A percentile compares a stretch with the other conserved stretches of the same genome.
These are phyloP conservation scores for Zygoascus biomembranicola DNA, from an alignment of 805 yeast genomes.

Conservation along the genomic window DNA sequence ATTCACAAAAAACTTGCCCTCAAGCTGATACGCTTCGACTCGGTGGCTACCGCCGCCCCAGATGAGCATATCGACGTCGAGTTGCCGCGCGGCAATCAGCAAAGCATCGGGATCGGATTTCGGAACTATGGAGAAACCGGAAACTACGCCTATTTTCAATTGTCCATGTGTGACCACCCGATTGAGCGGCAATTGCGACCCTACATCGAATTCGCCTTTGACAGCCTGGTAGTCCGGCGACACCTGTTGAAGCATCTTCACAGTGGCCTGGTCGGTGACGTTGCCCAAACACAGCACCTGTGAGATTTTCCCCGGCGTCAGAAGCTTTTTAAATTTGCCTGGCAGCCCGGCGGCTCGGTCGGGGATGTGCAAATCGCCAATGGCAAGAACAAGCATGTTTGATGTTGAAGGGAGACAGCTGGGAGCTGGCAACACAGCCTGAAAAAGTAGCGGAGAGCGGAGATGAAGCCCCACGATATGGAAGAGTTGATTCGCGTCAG, in stretches of 20 bases:
- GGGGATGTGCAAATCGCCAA: slow-evolving; percentile 66
- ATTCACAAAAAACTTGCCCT: slow-evolving; percentile 87
- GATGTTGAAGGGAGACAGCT: not conserved
- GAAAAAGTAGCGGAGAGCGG: no score
- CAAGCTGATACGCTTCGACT: slow-evolving; percentile 88
- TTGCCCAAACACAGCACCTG: slow-evolving; percentile 85
- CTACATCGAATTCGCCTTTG: slow-evolving; percentile 72
- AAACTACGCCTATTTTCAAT: slow-evolving; percentile 73
- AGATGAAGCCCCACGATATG: no score
- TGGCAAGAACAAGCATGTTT: slow-evolving; percentile 62
- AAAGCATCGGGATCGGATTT: slow-evolving; percentile 79
- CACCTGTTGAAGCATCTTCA: slow-evolving; percentile 54
- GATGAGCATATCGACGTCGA: slow-evolving; percentile 83
- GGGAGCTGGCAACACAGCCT: not conserved
- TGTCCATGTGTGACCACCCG: slow-evolving; percentile 60
- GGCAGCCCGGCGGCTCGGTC: slow-evolving; percentile 5
- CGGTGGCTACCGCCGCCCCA: slow-evolving; percentile 85
- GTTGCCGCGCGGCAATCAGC: slow-evolving; percentile 72
- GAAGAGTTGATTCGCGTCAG: no score
- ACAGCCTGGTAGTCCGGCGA: slow-evolving; percentile 71
- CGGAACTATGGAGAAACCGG: slow-evolving; percentile 80
- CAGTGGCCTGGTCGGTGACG: slow-evolving; percentile 54
- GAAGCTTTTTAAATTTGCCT: slow-evolving; percentile 55
- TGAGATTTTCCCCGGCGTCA: slow-evolving; percentile 78
- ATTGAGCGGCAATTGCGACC: slow-evolving; percentile 47